phyloP scores from a whole-genome alignment of 306 rosid genomes.

The Fragaria ananassa region DNA sequence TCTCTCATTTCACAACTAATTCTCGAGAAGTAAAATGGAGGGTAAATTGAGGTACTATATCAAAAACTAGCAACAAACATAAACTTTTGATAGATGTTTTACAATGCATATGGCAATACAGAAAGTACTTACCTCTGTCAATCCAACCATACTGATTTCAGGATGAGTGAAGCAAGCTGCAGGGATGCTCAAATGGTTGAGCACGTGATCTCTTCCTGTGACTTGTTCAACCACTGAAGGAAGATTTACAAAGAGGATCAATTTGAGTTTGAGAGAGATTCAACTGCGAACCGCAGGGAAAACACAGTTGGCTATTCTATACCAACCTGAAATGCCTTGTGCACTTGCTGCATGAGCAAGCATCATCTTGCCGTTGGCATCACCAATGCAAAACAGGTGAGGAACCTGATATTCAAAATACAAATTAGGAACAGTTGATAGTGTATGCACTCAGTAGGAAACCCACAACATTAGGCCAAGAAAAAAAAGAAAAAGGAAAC shows the following conservation, averaged over 20 bases:
- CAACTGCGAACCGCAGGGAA: slow-evolving; percentile 2
- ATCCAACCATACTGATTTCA: slow-evolving; percentile 94
- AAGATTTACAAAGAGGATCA: slow-evolving; percentile 9
- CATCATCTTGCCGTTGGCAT: slow-evolving; percentile 98
- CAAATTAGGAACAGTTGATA: slow-evolving; percentile 28
- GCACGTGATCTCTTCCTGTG: slow-evolving; percentile 85
- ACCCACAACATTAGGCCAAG: slow-evolving; percentile 10
- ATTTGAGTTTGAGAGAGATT: background rate
- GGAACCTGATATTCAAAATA: slow-evolving; percentile 64
- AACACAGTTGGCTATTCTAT: slow-evolving; percentile 17
- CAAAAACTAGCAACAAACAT: background rate
- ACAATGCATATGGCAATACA: background rate
- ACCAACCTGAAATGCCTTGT: slow-evolving; percentile 87
- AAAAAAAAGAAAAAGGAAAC: background rate
- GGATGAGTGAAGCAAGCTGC: slow-evolving; percentile 99
- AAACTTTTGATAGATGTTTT: background rate
- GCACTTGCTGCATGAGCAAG: slow-evolving; percentile 99
- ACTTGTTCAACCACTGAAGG: slow-evolving; percentile 90
- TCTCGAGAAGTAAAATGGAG: background rate
- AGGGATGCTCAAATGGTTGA: slow-evolving; percentile 91
- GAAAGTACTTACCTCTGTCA: slow-evolving; percentile 61
- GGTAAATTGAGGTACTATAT: background rate
- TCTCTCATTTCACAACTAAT: slow-evolving; percentile 14
- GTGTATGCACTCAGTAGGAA: slow-evolving; percentile 18
- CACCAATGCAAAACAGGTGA: slow-evolving; percentile 85